These are phyloP conservation scores for Metarhizium guizhouense DNA, from an alignment of 2,329 filamentous ascomycete genomes.

Conservation along the genomic window DNA sequence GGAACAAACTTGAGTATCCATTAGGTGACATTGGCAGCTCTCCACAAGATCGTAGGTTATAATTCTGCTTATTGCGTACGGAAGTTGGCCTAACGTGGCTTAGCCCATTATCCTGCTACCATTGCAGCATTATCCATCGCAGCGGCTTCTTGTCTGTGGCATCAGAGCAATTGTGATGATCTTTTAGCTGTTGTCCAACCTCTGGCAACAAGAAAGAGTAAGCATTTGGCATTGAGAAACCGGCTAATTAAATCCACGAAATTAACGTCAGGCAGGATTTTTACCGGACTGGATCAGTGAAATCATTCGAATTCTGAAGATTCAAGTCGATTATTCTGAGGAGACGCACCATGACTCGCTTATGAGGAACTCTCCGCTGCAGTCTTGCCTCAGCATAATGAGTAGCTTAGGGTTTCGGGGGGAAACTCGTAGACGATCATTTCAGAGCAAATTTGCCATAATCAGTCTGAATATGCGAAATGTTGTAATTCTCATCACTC, in stretches of 20 bases:
- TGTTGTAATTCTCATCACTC: constrained; percentile 54
- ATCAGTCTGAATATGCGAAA: constrained; percentile 67
- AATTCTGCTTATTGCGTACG: background rate
- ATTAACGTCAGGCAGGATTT: constrained; percentile 37
- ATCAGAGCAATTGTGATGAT: constrained; percentile 54
- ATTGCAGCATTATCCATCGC: constrained; percentile 52
- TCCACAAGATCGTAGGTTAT: constrained; percentile 36
- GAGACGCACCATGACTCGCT: constrained; percentile 65
- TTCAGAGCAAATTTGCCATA: constrained; percentile 68
- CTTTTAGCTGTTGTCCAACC: constrained; percentile 60
- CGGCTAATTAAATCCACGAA: background rate
- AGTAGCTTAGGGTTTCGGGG: constrained; percentile 68
- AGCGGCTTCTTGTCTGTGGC: constrained; percentile 35
- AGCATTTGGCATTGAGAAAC: background rate
- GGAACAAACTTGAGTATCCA: constrained; percentile 46
- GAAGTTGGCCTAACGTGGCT: constrained; percentile 7
- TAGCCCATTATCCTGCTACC: constrained; percentile 47
- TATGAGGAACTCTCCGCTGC: constrained; percentile 63
- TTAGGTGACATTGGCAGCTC: constrained; percentile 38
- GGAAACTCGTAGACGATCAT: constrained; percentile 49
- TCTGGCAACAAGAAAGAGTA: constrained; percentile 25
- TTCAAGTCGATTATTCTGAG: constrained; percentile 73
- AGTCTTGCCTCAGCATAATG: constrained; percentile 69
- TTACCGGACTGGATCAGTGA: constrained; percentile 55
- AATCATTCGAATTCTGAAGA: constrained; percentile 59